These are phyloP conservation scores for Komagataella mondaviorum DNA, from an alignment of 805 yeast genomes.

Conservation along the genomic window DNA sequence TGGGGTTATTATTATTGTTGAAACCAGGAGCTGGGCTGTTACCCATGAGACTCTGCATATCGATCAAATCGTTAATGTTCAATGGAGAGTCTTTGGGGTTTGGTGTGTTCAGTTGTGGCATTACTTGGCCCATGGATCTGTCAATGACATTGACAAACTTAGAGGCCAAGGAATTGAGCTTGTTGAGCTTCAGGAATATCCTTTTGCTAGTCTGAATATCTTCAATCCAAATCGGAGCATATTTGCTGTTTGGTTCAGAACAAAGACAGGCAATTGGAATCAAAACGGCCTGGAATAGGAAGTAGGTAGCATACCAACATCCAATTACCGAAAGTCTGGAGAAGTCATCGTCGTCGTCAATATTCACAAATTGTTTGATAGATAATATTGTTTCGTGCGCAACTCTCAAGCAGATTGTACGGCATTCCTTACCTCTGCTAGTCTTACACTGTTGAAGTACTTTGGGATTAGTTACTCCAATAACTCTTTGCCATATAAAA, in stretches of 20 bases:
- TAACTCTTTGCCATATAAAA: slow-evolving; percentile 39
- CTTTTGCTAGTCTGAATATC: slow-evolving; percentile 28
- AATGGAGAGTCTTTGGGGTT: not conserved
- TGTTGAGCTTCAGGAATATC: slow-evolving; percentile 21
- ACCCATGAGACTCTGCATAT: slow-evolving; percentile 7
- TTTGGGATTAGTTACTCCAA: slow-evolving; percentile 21
- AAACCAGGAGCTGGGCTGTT: slow-evolving; percentile 2
- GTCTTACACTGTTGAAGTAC: slow-evolving; percentile 18
- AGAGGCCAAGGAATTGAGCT: slow-evolving; percentile 29
- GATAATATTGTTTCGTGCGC: slow-evolving; percentile 40
- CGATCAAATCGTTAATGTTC: slow-evolving; percentile 5
- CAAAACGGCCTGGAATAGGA: slow-evolving; percentile 47
- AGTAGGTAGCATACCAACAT: slow-evolving; percentile 54
- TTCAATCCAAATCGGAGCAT: slow-evolving; percentile 27
- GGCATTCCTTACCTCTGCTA: slow-evolving; percentile 33
- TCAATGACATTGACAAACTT: slow-evolving; percentile 32
- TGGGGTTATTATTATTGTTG: slow-evolving; percentile 1
- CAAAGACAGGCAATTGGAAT: slow-evolving; percentile 42
- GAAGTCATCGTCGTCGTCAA: not conserved
- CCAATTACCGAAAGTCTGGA: slow-evolving; percentile 29
- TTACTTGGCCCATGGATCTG: slow-evolving; percentile 3
- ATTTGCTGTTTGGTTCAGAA: slow-evolving; percentile 33
- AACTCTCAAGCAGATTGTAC: slow-evolving; percentile 33
- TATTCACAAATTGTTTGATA: slow-evolving; percentile 23
- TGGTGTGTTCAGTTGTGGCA: not conserved